Evolutionary conservation across 345 rosid species (phyloP).

Genomic region (Reutealis trisperma): DNA sequence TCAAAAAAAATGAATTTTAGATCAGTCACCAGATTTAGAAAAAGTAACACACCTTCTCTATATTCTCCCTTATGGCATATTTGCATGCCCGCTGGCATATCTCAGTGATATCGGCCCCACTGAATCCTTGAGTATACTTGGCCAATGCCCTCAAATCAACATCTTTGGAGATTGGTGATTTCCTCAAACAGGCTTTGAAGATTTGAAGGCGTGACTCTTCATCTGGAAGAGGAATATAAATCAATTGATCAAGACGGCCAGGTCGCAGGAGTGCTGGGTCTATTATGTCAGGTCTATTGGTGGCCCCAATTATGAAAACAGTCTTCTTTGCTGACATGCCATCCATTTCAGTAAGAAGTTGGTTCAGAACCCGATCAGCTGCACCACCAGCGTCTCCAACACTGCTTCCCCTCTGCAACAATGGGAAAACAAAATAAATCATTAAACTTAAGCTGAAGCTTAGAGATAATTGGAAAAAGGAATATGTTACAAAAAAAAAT

Average conservation of each 20-base stretch:
- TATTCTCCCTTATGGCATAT: slow-evolving; percentile 70
- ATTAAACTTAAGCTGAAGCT: background rate
- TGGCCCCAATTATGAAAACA: slow-evolving; percentile 66
- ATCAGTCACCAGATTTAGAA: background rate
- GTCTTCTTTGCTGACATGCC: slow-evolving; percentile 72
- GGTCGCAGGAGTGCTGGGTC: slow-evolving; percentile 58
- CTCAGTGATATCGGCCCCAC: slow-evolving; percentile 71
- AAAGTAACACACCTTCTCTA: slow-evolving; percentile 51
- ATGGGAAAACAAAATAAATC: background rate
- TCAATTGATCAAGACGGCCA: slow-evolving; percentile 68
- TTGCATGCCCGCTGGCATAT: slow-evolving; percentile 69
- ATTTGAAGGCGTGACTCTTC: slow-evolving; percentile 60
- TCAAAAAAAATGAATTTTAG: background rate
- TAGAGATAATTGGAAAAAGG: background rate
- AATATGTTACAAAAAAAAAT: background rate
- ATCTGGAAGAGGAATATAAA: slow-evolving; percentile 76
- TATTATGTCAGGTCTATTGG: slow-evolving; percentile 62
- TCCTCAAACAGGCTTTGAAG: slow-evolving; percentile 62
- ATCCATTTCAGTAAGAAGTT: slow-evolving; percentile 76
- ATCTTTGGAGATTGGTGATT: slow-evolving; percentile 55
- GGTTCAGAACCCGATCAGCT: slow-evolving; percentile 69
- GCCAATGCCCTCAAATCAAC: slow-evolving; percentile 67
- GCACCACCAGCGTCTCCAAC: slow-evolving; percentile 72
- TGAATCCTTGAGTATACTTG: slow-evolving; percentile 61
- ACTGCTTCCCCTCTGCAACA: slow-evolving; percentile 60